Percentiles rank a stretch among this genome's conserved stretches.
phyloP scores from a whole-genome alignment of 495 filamentous ascomycete genomes.

The Penicillium soppii region DNA sequence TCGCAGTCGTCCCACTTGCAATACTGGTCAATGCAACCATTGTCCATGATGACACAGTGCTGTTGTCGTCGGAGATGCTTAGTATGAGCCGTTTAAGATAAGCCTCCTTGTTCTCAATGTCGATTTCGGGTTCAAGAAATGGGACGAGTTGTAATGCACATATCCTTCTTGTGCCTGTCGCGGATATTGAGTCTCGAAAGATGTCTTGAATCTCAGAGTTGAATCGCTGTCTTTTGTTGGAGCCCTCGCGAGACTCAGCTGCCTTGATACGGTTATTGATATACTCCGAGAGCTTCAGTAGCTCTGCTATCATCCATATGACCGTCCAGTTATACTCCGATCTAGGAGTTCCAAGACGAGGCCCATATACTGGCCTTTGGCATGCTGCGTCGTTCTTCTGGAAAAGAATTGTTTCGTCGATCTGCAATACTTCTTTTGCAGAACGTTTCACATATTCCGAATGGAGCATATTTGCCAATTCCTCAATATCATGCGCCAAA shows the following conservation, averaged over 20 bases:
- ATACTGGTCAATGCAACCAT: constrained; percentile 60
- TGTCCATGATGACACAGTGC: constrained; percentile 58
- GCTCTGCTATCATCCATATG: constrained; percentile 39
- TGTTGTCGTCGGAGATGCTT: constrained; percentile 57
- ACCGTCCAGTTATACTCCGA: constrained; percentile 52
- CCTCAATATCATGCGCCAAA: constrained; percentile 40
- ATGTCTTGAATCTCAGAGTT: constrained; percentile 58
- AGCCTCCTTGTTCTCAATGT: constrained; percentile 40
- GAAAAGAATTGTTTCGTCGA: constrained; percentile 68
- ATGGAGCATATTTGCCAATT: constrained; percentile 61
- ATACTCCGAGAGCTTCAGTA: constrained; percentile 33
- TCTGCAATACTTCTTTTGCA: constrained; percentile 69
- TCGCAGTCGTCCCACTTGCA: constrained; percentile 26
- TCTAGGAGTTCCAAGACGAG: constrained; percentile 39
- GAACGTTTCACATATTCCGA: constrained; percentile 70
- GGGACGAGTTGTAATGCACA: constrained; percentile 77
- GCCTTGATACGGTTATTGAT: constrained; percentile 12
- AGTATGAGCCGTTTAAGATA: constrained; percentile 49
- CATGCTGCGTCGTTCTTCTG: constrained; percentile 23
- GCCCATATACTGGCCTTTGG: constrained; percentile 29
- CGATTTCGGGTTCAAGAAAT: constrained; percentile 55
- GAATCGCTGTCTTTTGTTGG: constrained; percentile 62
- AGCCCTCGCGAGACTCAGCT: constrained; percentile 18
- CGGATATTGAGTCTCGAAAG: constrained; percentile 56
- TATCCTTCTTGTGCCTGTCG: constrained; percentile 54